Evolutionary conservation across 2,329 filamentous ascomycete genomes (phyloP).

Genomic region (Lasiodiplodia hormozganensis): DNA sequence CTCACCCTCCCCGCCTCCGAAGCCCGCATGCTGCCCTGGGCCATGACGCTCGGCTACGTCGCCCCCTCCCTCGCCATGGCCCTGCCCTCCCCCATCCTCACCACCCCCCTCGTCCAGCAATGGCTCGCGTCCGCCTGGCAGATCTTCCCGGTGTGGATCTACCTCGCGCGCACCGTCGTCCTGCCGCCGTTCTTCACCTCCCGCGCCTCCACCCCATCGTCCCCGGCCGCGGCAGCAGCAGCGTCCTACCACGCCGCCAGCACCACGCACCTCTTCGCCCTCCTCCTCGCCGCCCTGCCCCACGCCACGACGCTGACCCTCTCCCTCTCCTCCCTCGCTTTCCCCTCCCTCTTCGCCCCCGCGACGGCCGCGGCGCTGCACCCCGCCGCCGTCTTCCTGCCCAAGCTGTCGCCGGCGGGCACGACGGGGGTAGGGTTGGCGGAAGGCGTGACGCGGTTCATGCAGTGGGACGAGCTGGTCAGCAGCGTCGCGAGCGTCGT

Average conservation of each 20-base stretch:
- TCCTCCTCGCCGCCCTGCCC: conserved; percentile 9
- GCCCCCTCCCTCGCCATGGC: conserved; percentile 16
- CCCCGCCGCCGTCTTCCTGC: conserved; percentile 15
- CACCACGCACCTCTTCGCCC: conserved; percentile 20
- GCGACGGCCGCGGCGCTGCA: not conserved
- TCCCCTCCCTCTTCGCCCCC: not conserved
- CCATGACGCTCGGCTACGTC: conserved; percentile 5
- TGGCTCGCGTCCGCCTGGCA: conserved; percentile 6
- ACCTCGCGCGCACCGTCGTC: not conserved
- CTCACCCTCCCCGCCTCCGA: not conserved
- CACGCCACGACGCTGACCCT: conserved; percentile 11
- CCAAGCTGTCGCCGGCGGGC: not conserved
- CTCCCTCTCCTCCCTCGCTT: not conserved
- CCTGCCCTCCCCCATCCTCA: not conserved
- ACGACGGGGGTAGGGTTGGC: not conserved
- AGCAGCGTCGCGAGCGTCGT: not conserved
- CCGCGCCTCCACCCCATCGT: not conserved
- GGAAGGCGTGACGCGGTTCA: conserved; percentile 8
- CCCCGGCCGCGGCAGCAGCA: not conserved
- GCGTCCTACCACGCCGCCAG: not conserved
- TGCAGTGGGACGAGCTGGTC: conserved; percentile 28
- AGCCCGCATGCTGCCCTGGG: conserved; percentile 5
- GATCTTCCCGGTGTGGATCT: conserved; percentile 2
- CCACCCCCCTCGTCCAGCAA: not conserved
- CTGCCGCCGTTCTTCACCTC: not conserved